A percentile compares a stretch with the other conserved stretches of the same genome.
phyloP scores from a whole-genome alignment of 2,329 filamentous ascomycete species.

The Stagonosporopsis vannaccii region DNA sequence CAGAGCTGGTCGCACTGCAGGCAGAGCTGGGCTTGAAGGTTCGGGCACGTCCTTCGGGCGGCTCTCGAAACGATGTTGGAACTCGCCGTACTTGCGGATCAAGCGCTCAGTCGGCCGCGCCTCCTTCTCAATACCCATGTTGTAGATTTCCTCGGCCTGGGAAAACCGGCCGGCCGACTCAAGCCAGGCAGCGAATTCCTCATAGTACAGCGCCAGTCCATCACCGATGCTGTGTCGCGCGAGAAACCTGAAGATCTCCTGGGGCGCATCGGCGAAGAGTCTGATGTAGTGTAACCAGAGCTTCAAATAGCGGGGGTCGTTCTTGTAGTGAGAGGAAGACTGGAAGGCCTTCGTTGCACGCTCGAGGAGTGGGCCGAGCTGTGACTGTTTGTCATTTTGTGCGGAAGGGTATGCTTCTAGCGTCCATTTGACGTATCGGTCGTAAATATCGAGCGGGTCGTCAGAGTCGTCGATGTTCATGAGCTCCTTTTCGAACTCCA shows the following conservation, averaged over 20 bases:
- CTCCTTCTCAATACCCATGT: constrained; percentile 85
- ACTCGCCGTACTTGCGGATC: constrained; percentile 89
- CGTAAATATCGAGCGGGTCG: constrained; percentile 93
- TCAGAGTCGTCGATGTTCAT: constrained; percentile 82
- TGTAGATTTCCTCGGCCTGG: constrained; percentile 94
- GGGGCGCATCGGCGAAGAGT: constrained; percentile 89
- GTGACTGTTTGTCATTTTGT: constrained; percentile 90
- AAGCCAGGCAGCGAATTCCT: constrained; percentile 94
- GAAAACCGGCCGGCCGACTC: constrained; percentile 83
- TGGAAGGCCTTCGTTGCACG: constrained; percentile 91
- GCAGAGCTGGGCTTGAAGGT: constrained; percentile 86
- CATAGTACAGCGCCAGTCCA: constrained; percentile 87
- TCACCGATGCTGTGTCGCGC: constrained; percentile 89
- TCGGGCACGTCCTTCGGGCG: constrained; percentile 67
- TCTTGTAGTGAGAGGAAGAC: constrained; percentile 85
- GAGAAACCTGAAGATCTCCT: constrained; percentile 91
- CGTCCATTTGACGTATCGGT: constrained; percentile 97
- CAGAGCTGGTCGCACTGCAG: constrained; percentile 80
- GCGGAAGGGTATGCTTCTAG: constrained; percentile 93
- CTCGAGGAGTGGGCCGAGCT: constrained; percentile 86
- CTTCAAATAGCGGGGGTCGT: constrained; percentile 91
- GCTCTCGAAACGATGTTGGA: constrained; percentile 79
- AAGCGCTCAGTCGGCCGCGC: constrained; percentile 83
- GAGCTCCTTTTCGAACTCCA: constrained; percentile 87
- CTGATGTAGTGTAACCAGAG: constrained; percentile 94